A percentile compares a stretch with the other conserved stretches of the same genome.
phyloP scores from a whole-genome alignment of 352 stramenopile genomes.

The Globisporangium paddicum region DNA sequence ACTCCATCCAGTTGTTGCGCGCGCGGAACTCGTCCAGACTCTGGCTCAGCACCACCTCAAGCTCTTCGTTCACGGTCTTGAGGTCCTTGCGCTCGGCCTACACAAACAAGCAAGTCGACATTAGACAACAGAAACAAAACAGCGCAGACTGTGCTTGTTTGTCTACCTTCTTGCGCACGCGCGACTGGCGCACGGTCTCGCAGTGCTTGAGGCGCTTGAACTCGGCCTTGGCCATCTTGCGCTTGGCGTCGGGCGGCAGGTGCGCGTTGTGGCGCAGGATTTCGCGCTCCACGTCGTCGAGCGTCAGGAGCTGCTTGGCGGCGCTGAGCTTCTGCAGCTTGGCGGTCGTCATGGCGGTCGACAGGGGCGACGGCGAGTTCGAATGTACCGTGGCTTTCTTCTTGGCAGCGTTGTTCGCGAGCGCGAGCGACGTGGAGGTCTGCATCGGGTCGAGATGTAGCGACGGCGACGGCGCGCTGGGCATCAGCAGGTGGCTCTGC shows the following conservation, averaged over 20 bases:
- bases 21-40: conserved; percentile 30
- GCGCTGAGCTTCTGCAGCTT: conserved; percentile 5
- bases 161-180: conserved; percentile 69
- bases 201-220: conserved; percentile 74
- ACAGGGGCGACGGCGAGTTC: not conserved
- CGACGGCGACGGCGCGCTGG: conserved; percentile 33
- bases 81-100: conserved; percentile 48
- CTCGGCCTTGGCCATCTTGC: conserved; percentile 60
- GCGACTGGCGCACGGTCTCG: conserved; percentile 74
- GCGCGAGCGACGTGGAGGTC: conserved; percentile 4
- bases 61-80: conserved; percentile 46
- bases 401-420: not conserved
- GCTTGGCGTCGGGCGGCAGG: conserved; percentile 36
- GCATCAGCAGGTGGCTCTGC: conserved; percentile 20
- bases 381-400: not conserved
- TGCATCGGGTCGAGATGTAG: conserved; percentile 22
- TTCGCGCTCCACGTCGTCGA: conserved; percentile 58
- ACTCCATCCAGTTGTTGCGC: conserved; percentile 40
- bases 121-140: too few species aligned
- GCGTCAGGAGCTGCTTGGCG: conserved; percentile 34
- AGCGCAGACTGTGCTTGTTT: too few species aligned
- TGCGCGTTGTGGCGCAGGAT: conserved; percentile 36
- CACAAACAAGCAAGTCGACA: not conserved
- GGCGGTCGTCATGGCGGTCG: conserved; percentile 1
- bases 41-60: conserved; percentile 40